Evolutionary conservation across 768 basidiomycete species (phyloP).

Genomic region (Galerina sulciceps): DNA sequence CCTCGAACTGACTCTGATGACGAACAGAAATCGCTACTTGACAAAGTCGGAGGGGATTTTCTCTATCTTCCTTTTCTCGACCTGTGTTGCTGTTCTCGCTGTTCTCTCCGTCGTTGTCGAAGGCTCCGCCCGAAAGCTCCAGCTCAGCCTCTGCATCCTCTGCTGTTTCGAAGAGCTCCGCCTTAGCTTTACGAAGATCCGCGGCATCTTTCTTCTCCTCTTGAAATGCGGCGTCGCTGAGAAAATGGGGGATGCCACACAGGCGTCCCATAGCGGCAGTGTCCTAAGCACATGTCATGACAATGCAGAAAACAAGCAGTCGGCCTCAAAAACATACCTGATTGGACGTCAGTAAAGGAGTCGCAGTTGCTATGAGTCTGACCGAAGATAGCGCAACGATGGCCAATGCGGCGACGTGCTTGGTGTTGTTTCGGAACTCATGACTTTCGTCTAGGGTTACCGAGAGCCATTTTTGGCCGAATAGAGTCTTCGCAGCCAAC

Average conservation of each 20-base stretch:
- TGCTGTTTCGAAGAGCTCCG: not conserved
- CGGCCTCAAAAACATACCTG: slow-evolving; percentile 13
- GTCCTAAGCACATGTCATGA: slow-evolving; percentile 23
- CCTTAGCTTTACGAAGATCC: slow-evolving; percentile 15
- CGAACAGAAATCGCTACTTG: slow-evolving; percentile 13
- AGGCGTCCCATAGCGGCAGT: slow-evolving; percentile 30
- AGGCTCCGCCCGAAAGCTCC: not conserved
- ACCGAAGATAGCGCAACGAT: slow-evolving; percentile 13
- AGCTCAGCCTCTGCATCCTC: not conserved
- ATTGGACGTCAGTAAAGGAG: slow-evolving; percentile 29
- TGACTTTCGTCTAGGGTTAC: slow-evolving; percentile 29
- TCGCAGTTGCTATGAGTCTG: slow-evolving; percentile 28
- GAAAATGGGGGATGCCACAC: slow-evolving; percentile 28
- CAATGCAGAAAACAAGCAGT: not conserved
- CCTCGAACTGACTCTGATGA: slow-evolving; percentile 20
- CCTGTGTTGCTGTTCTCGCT: not conserved
- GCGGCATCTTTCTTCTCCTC: slow-evolving; percentile 27
- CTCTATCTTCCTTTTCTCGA: not conserved
- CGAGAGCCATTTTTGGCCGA: slow-evolving; percentile 13
- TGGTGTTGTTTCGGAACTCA: slow-evolving; percentile 20
- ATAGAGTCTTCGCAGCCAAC: slow-evolving; percentile 15
- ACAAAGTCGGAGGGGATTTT: slow-evolving; percentile 7
- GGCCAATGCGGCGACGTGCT: slow-evolving; percentile 16
- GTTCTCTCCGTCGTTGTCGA: not conserved
- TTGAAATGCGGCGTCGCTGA: slow-evolving; percentile 10